phyloP scores from a whole-genome alignment of 176 grass and related monocot genomes.

The bread wheat (Triticum aestivum) region IWGSC_CS_RefSeq_v2.1 NC_057802.1:549465698-549466197 shows the following conservation, averaged over 20 bases:
- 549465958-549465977: slow-evolving; percentile 74
- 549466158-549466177: slow-evolving; percentile 76
- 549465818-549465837: too few species aligned
- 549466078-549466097: slow-evolving; percentile 47
- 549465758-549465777: too few species aligned
- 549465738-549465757: too few species aligned
- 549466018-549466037: slow-evolving; percentile 6
- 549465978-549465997: slow-evolving; percentile 85
- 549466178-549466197: slow-evolving; percentile 81
- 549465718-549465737: background rate
- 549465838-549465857: too few species aligned
- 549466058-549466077: background rate
- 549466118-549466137: slow-evolving; percentile 90
- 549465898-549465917: background rate
- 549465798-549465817: too few species aligned
- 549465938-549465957: slow-evolving; percentile 95
- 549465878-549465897: background rate
- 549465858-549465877: too few species aligned
- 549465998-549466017: slow-evolving; percentile 42
- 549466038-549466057: background rate
- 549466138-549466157: slow-evolving; percentile 80
- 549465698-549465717: background rate
- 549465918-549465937: slow-evolving; percentile 91
- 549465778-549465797: too few species aligned
- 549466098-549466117: slow-evolving; percentile 92